These are phyloP conservation scores for Exserohilum rostratum DNA, from an alignment of 2,329 filamentous ascomycete species.

Conservation along the genomic window DNA sequence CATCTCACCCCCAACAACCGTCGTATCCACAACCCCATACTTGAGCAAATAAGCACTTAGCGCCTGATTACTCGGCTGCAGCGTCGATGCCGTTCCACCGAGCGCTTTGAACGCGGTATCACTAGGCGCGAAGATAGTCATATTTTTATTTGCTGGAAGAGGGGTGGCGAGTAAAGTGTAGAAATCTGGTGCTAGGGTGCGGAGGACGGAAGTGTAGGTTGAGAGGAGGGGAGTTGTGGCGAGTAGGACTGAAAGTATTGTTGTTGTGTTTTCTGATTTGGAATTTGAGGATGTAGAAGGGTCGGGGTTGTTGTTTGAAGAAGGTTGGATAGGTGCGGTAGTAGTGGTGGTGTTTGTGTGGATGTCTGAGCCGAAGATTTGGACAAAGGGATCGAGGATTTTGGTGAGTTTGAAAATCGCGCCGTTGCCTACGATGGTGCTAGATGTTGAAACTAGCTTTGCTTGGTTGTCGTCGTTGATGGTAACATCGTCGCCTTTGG, in stretches of 20 bases:
- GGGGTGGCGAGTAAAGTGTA: neutral
- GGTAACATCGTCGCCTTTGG: neutral
- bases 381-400: neutral
- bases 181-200: neutral
- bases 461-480: constrained; percentile 1
- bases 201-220: neutral
- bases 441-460: neutral
- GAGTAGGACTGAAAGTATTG: neutral
- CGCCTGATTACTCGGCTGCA: neutral
- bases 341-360: neutral
- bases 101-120: neutral
- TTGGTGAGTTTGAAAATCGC: constrained; percentile 4
- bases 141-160: neutral
- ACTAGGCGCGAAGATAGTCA: neutral
- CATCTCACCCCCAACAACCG: neutral
- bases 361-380: neutral
- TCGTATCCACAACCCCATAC: neutral
- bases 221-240: neutral
- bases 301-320: neutral
- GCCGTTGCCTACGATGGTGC: neutral
- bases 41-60: neutral
- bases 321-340: neutral
- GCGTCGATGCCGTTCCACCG: neutral
- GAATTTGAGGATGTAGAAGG: no score
- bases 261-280: neutral